Conservation (phyloP, 306 rosid genomes). For the Cicer chorassanicum region DNA sequence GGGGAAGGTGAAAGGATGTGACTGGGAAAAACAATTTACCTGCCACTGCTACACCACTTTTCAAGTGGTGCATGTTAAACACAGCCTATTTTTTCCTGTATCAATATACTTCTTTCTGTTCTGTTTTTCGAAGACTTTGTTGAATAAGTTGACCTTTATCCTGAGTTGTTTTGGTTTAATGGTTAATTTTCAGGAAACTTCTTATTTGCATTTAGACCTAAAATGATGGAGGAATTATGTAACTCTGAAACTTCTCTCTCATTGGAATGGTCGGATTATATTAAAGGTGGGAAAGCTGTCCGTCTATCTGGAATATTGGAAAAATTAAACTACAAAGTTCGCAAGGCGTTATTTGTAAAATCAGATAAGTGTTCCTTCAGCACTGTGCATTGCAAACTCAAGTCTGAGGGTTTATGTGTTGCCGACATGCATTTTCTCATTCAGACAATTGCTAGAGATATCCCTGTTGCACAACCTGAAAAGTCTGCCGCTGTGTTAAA, state of each 20-base stretch:
- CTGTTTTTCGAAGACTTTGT: slow-evolving; percentile 10
- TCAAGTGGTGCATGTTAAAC: no score
- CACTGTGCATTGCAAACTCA: slow-evolving; percentile 68
- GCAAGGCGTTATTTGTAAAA: slow-evolving; percentile 69
- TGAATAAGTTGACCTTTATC: slow-evolving; percentile 23
- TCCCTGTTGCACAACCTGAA: slow-evolving; percentile 66
- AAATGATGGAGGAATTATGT: slow-evolving; percentile 54
- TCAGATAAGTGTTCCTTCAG: slow-evolving; percentile 72
- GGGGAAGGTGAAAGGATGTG: no score
- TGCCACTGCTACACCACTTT: no score
- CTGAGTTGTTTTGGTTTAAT: slow-evolving; percentile 45
- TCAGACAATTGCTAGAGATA: slow-evolving; percentile 70
- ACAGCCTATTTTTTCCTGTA: neutral
- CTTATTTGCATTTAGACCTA: slow-evolving; percentile 83
- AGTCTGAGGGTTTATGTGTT: slow-evolving; percentile 57
- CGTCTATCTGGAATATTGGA: slow-evolving; percentile 83
- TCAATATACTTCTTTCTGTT: slow-evolving; percentile 13
- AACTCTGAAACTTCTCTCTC: slow-evolving; percentile 57
- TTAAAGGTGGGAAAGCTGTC: slow-evolving; percentile 93
- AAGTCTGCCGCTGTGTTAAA: slow-evolving; percentile 47
- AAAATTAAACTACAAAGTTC: slow-evolving; percentile 82
- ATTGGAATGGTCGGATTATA: slow-evolving; percentile 77
- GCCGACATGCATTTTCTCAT: slow-evolving; percentile 78
- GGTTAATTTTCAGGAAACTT: slow-evolving; percentile 83
- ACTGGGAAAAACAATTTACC: no score